Base-by-base conservation (phyloP, 1,284 basidiomycete genomes). In the Cryptococcus sp. region DNA sequence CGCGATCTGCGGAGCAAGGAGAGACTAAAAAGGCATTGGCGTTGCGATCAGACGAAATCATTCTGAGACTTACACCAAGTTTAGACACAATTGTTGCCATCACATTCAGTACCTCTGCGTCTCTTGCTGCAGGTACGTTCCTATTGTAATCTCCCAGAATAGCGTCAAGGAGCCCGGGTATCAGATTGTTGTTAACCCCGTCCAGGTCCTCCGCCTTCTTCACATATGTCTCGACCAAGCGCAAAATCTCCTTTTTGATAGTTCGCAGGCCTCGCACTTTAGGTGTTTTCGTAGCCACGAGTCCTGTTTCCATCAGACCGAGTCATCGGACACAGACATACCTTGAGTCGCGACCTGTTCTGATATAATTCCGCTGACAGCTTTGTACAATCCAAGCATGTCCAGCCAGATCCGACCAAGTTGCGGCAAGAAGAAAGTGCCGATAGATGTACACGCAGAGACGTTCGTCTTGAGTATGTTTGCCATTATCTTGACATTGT, bases 381-480 rank as follows among this genome's bases (percentile, higher is more conserved):
- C 95, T 76, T 93, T 94, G 82, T 99, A 99, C 57, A 99, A 80
- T 13, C 94, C 95, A 33, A 99, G 84, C 93, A 98, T 97, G 75
- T 99, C 96, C 67, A 98, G 81, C 83, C 97, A 99, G 76, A 98
- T 87, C 44, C 93, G 85, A 8, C 90, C 93, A 49, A 98, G 87
- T 73, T 99, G 96, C 11, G 96, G 95, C 1, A 96, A 81, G 79
- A 97, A 99, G 82, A 96, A 95, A 62, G 88, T 87, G 42, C 96
- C 96, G 57, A 98, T 97, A 35, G 95, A 98, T 2, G 89, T 89
- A 77, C 95, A 98, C 0, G 96, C 94, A 4, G 96, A 90, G 14
- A 98, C 95, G 76, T 99, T 98, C 11, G 96, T 98, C 81, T 98
- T 98, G 69, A 99, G 82, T 47, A 99, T 92, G 69, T 98, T 98